phyloP scores from a whole-genome alignment of 495 filamentous ascomycete species.

The Xylaria grammica region DNA sequence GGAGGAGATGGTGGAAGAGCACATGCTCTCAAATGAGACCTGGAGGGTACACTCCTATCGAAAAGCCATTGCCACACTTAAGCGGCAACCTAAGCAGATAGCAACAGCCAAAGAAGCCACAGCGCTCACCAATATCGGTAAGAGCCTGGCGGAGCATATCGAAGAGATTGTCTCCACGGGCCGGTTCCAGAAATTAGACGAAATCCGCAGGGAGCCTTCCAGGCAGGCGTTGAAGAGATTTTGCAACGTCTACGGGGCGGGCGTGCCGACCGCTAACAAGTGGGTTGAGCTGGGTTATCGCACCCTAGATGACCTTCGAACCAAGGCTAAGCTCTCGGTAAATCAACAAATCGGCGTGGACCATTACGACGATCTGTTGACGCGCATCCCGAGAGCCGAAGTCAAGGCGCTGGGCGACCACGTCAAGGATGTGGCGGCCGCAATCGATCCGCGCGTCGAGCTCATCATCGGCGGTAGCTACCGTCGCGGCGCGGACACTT shows the following conservation, averaged over 20 bases:
- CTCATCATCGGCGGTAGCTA: conserved; percentile 85
- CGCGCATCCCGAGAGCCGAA: conserved; percentile 81
- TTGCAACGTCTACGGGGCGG: conserved; percentile 80
- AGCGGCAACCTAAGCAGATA: conserved; percentile 69
- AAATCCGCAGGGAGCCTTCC: conserved; percentile 64
- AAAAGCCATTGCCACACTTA: conserved; percentile 75
- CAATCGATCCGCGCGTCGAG: conserved; percentile 64
- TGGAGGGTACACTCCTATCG: conserved; percentile 84
- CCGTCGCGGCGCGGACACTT: conserved; percentile 74
- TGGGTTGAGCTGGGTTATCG: conserved; percentile 82
- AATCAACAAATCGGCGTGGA: conserved; percentile 82
- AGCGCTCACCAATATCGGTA: conserved; percentile 72
- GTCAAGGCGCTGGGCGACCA: conserved; percentile 71
- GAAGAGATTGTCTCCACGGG: conserved; percentile 86
- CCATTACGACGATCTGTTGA: conserved; percentile 80
- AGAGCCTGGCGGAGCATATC: conserved; percentile 82
- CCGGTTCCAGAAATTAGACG: conserved; percentile 73
- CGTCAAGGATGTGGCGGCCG: conserved; percentile 65
- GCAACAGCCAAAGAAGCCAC: conserved; percentile 70
- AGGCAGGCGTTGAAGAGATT: conserved; percentile 71
- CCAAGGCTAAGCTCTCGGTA: conserved; percentile 67
- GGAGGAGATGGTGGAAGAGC: conserved; percentile 83
- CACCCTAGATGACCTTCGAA: conserved; percentile 72
- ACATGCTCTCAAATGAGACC: conserved; percentile 72
- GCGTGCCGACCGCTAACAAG: conserved; percentile 67